A percentile compares a stretch with the other conserved stretches of the same genome.
Conservation (phyloP, 2,329 filamentous ascomycete species). For the Aphanocladium album region DNA sequence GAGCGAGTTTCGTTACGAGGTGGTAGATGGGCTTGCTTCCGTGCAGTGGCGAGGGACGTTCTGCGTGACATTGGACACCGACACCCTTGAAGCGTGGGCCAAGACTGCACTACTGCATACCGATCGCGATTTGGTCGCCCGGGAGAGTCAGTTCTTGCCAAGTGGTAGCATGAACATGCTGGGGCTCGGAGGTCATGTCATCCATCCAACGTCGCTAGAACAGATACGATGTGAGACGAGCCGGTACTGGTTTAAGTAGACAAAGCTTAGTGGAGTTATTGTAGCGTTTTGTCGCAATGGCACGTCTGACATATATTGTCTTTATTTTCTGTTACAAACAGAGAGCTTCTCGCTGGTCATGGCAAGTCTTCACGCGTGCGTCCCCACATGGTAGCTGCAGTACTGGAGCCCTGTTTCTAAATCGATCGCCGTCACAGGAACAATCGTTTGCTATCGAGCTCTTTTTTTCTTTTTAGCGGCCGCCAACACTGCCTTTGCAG, state of each 20-base stretch:
- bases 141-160: not conserved
- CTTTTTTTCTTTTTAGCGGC: not conserved
- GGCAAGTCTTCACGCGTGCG: too few relatives aligned
- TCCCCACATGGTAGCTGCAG: too few relatives aligned
- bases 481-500: not conserved
- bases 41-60: not conserved
- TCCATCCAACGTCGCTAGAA: not conserved
- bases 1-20: not conserved
- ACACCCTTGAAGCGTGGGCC: not conserved
- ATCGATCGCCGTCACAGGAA: too few relatives aligned
- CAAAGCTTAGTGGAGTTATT: too few relatives aligned
- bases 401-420: not conserved
- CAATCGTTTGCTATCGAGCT: not conserved
- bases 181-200: not conserved
- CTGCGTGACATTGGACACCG: not conserved
- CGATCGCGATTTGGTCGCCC: not conserved
- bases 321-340: too few relatives aligned
- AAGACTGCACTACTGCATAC: not conserved
- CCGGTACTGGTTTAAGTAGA: not conserved
- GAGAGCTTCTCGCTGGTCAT: too few relatives aligned
- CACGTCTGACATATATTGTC: too few relatives aligned
- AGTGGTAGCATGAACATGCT: not conserved
- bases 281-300: too few relatives aligned
- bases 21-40: not conserved
- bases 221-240: not conserved